phyloP scores from a whole-genome alignment of 2,329 filamentous ascomycete species.

The Paecilomyces variotii region DNA sequence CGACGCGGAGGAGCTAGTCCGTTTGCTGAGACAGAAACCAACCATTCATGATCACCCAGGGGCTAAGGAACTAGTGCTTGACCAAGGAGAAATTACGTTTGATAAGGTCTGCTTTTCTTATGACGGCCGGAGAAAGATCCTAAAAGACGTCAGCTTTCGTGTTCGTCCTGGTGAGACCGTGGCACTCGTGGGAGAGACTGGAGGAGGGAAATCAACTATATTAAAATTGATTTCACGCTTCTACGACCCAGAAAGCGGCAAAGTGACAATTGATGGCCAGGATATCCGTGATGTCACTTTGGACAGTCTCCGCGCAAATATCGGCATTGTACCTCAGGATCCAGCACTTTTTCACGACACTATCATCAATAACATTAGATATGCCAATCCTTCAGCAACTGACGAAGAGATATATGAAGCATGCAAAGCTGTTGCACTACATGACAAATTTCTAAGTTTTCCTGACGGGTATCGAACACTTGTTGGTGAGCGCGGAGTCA shows the following conservation, averaged over 20 bases:
- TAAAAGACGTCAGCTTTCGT: slow-evolving; percentile 42
- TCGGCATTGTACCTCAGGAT: slow-evolving; percentile 60
- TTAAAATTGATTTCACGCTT: slow-evolving; percentile 48
- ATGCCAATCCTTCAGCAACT: slow-evolving; percentile 53
- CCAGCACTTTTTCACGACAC: slow-evolving; percentile 57
- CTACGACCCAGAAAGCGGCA: slow-evolving; percentile 44
- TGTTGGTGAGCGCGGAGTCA: slow-evolving; percentile 44
- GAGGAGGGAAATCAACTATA: slow-evolving; percentile 51
- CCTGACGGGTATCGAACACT: slow-evolving; percentile 43
- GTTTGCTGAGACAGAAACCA: slow-evolving; percentile 42
- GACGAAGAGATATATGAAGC: slow-evolving; percentile 54
- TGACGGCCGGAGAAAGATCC: slow-evolving; percentile 40
- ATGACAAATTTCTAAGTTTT: slow-evolving; percentile 56
- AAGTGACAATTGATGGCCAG: slow-evolving; percentile 46
- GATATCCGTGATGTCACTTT: slow-evolving; percentile 52
- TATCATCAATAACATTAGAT: slow-evolving; percentile 57
- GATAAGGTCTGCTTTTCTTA: slow-evolving; percentile 46
- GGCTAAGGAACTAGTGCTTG: slow-evolving; percentile 32
- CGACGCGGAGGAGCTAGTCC: slow-evolving; percentile 50
- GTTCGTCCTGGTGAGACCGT: slow-evolving; percentile 44
- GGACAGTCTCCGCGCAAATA: slow-evolving; percentile 48
- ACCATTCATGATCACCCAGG: slow-evolving; percentile 32
- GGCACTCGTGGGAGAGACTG: slow-evolving; percentile 50
- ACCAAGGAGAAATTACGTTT: slow-evolving; percentile 41
- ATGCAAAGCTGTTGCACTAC: slow-evolving; percentile 54